Evolutionary conservation across 495 filamentous ascomycete genomes (phyloP).

Genomic region (Darksidea phi): DNA sequence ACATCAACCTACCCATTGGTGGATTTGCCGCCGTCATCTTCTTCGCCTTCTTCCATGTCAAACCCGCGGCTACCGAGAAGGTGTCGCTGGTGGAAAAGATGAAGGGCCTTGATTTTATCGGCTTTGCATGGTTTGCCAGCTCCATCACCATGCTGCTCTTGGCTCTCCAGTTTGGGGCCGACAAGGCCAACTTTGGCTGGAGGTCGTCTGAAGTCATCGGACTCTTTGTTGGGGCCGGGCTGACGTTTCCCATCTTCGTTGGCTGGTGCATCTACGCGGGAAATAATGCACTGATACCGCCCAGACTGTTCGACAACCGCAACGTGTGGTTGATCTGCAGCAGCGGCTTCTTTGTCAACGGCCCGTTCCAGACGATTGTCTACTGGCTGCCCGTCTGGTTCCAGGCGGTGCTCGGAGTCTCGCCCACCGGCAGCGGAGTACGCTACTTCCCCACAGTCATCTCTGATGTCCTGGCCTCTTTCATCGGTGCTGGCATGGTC

Average conservation of each 20-base stretch:
- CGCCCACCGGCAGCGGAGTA: conserved; percentile 34
- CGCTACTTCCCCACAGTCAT: conserved; percentile 8
- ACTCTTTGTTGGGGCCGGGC: conserved; percentile 52
- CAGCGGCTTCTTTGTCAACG: not conserved
- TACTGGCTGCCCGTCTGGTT: conserved; percentile 46
- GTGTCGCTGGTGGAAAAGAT: not conserved
- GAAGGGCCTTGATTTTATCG: conserved; percentile 3
- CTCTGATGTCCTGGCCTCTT: not conserved
- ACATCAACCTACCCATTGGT: conserved; percentile 6
- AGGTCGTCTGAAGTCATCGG: conserved; percentile 49
- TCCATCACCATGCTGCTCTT: conserved; percentile 49
- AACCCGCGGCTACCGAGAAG: not conserved
- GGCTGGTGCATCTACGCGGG: conserved; percentile 49
- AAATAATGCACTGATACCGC: conserved; percentile 53
- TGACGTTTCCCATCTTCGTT: conserved; percentile 46
- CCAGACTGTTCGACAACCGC: conserved; percentile 28
- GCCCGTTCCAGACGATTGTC: conserved; percentile 16
- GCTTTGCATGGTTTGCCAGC: not conserved
- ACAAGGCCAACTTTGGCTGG: conserved; percentile 47
- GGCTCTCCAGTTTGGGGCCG: conserved; percentile 52
- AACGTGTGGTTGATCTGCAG: not conserved
- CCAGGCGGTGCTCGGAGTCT: conserved; percentile 39
- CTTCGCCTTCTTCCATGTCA: not conserved
- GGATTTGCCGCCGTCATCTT: not conserved
- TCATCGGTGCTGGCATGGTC: conserved; percentile 1